A percentile compares a stretch with the other conserved stretches of the same genome.
Conservation (phyloP, 192 early-diverging fungal genomes). For the Podila epigama region DNA sequence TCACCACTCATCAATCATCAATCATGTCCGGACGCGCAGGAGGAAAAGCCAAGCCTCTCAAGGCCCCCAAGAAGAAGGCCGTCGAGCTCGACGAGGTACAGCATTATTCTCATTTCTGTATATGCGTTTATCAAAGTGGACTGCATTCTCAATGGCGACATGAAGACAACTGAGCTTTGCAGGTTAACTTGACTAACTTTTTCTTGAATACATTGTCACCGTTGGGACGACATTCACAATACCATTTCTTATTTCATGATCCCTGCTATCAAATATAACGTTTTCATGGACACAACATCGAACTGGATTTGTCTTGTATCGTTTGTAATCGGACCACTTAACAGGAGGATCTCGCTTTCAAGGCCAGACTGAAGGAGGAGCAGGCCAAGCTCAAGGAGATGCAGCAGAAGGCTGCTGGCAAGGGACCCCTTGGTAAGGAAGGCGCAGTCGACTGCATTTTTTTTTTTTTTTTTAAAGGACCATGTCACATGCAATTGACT, state of each 20-base stretch:
- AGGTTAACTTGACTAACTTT: no score
- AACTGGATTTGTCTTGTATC: not conserved
- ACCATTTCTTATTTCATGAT: no score
- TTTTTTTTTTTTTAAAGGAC: not conserved
- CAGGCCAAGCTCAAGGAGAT: constrained; percentile 79
- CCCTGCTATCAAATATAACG: no score
- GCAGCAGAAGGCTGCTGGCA: constrained; percentile 69
- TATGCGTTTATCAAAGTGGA: not conserved
- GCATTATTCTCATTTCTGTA: not conserved
- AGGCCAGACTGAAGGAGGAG: constrained; percentile 83
- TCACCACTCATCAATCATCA: constrained; percentile 1
- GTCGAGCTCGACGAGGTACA: constrained; percentile 69
- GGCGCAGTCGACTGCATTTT: not conserved
- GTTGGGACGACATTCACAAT: no score
- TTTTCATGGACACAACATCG: no score
- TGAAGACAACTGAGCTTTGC: no score
- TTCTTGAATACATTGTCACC: no score
- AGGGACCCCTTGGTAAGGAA: constrained; percentile 66
- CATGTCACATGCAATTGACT: not conserved
- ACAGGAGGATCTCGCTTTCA: constrained; percentile 78
- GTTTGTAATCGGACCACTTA: no score
- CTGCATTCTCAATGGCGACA: not conserved
- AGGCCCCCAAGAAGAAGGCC: constrained; percentile 78
- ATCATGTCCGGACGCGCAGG: constrained; percentile 59
- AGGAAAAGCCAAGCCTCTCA: constrained; percentile 91